phyloP scores from a whole-genome alignment of 2,329 filamentous ascomycete genomes.

The Phyllosticta paracitricarpa region DNA sequence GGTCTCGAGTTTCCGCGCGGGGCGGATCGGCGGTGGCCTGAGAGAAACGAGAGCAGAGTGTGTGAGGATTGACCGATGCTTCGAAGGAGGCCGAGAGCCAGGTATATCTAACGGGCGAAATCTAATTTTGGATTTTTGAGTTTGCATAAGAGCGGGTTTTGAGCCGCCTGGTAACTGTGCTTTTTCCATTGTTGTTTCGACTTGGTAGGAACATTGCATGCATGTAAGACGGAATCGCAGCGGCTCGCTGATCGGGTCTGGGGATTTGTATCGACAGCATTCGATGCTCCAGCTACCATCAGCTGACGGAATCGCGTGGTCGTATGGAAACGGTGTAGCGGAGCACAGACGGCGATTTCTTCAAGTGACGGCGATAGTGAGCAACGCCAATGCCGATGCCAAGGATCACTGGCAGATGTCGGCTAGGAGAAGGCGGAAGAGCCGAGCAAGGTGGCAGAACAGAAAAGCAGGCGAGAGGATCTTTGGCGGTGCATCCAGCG shows the following conservation, averaged over 20 bases:
- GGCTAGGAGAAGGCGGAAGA: background rate
- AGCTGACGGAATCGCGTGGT: background rate
- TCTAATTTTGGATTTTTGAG: background rate
- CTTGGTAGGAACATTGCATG: background rate
- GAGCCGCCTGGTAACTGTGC: background rate
- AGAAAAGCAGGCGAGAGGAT: background rate
- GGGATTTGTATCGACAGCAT: background rate
- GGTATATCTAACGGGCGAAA: background rate
- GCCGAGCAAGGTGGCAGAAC: background rate
- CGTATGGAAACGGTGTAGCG: background rate
- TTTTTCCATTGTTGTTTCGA: background rate
- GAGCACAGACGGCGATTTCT: background rate
- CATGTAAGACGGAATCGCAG: background rate
- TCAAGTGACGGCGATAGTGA: background rate
- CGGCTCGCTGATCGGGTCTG: background rate
- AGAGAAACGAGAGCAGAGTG: background rate
- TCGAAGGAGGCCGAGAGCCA: background rate
- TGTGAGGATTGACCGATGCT: background rate
- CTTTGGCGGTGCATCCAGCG: background rate
- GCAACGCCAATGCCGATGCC: background rate
- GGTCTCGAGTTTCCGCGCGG: background rate
- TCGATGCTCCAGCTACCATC: background rate
- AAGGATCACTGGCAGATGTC: background rate
- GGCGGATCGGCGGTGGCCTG: background rate
- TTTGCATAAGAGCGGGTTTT: background rate